These are phyloP conservation scores for Verticillium nonalfalfae DNA, from an alignment of 2,329 filamentous ascomycete genomes.

Conservation along the genomic window DNA sequence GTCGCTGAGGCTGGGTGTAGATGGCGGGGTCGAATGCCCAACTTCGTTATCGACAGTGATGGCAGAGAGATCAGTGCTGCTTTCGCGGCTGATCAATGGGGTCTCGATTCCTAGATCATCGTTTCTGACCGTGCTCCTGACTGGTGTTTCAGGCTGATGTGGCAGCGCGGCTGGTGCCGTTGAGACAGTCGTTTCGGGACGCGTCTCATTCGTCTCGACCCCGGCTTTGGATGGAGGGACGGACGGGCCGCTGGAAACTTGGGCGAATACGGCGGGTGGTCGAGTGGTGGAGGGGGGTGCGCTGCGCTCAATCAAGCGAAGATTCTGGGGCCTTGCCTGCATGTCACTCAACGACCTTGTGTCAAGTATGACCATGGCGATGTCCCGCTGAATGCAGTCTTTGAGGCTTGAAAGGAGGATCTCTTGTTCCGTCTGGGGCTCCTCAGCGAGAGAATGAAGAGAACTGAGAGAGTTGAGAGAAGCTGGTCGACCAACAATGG, in stretches of 20 bases:
- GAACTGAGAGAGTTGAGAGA: background rate
- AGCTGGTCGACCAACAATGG: constrained; percentile 27
- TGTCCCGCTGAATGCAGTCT: constrained; percentile 38
- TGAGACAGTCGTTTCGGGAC: constrained; percentile 5
- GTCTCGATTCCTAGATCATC: background rate
- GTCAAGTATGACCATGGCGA: constrained; percentile 43
- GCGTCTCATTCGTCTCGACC: constrained; percentile 9
- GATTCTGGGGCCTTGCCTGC: constrained; percentile 10
- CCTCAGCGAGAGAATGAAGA: constrained; percentile 14
- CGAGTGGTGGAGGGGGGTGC: constrained; percentile 1
- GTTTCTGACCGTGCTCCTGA: background rate
- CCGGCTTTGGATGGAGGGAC: constrained; percentile 8
- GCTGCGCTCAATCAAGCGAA: constrained; percentile 8
- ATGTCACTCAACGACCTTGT: constrained; percentile 35
- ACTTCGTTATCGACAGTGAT: constrained; percentile 9
- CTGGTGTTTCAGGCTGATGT: constrained; percentile 1
- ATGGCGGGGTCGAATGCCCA: constrained; percentile 9
- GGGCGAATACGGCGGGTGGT: constrained; percentile 4
- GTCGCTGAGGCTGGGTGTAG: constrained; percentile 15
- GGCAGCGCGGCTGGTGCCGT: background rate
- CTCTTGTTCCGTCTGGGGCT: constrained; percentile 28
- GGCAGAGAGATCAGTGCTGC: constrained; percentile 4
- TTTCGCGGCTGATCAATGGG: constrained; percentile 1
- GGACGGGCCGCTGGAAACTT: constrained; percentile 6
- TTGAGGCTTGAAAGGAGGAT: constrained; percentile 32